These are phyloP conservation scores for Penicillium concentricum DNA, from an alignment of 2,329 filamentous ascomycete species.

Conservation along the genomic window DNA sequence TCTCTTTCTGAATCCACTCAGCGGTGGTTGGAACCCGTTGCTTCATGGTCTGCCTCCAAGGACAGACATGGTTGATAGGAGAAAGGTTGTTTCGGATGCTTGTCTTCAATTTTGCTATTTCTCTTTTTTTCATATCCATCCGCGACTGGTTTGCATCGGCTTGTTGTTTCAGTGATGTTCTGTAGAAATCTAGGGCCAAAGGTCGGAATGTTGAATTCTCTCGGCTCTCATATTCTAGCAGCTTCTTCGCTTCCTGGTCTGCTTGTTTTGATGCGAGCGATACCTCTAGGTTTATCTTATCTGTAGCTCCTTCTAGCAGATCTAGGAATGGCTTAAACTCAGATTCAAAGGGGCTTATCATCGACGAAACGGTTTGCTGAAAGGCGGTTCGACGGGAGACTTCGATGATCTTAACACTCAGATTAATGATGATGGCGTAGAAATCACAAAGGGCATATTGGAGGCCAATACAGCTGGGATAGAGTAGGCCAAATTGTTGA, in stretches of 20 bases:
- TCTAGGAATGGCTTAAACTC: conserved; percentile 1
- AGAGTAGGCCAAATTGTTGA: conserved; percentile 19
- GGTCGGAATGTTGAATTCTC: not conserved
- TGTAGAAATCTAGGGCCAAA: not conserved
- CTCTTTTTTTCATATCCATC: not conserved
- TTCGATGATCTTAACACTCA: not conserved
- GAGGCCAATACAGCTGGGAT: not conserved
- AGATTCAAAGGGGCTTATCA: not conserved
- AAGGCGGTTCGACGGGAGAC: not conserved
- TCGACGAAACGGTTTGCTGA: not conserved
- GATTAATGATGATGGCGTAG: not conserved
- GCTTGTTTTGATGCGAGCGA: conserved; percentile 5
- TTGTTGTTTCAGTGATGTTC: not conserved
- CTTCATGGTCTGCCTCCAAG: not conserved
- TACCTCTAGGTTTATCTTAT: not conserved
- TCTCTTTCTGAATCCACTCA: not conserved
- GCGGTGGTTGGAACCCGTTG: not conserved
- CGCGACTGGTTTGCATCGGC: not conserved
- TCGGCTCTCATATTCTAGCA: not conserved
- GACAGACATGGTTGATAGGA: not conserved
- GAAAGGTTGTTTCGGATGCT: not conserved
- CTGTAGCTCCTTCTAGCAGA: not conserved
- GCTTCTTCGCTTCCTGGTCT: conserved; percentile 1
- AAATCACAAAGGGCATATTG: not conserved
- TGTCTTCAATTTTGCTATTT: not conserved